These are phyloP conservation scores for Ogataea pini DNA, from an alignment of 805 yeast genomes.

Conservation along the genomic window DNA sequence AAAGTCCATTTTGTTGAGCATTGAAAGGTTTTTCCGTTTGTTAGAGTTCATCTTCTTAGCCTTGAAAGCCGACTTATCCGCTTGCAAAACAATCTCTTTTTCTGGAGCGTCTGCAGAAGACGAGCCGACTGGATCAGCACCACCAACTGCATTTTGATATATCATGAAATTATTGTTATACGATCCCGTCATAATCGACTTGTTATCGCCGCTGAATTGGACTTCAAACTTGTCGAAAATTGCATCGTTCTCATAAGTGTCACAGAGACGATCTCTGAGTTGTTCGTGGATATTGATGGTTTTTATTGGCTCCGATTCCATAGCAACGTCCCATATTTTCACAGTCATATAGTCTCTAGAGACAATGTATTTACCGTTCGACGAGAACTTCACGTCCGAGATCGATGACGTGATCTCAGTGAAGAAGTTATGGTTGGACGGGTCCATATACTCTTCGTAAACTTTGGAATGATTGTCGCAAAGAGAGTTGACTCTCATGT, in stretches of 20 bases:
- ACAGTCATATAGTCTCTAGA: slow-evolving; percentile 96
- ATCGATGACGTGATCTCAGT: slow-evolving; percentile 95
- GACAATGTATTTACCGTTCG: slow-evolving; percentile 93
- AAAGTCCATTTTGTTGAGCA: slow-evolving; percentile 66
- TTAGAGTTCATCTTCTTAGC: slow-evolving; percentile 63
- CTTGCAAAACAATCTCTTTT: slow-evolving; percentile 82
- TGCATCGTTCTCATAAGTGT: slow-evolving; percentile 97
- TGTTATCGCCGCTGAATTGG: slow-evolving; percentile 89
- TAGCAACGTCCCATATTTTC: slow-evolving; percentile 96
- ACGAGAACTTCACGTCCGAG: slow-evolving; percentile 88
- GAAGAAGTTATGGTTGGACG: slow-evolving; percentile 89
- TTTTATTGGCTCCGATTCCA: slow-evolving; percentile 93
- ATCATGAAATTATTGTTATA: slow-evolving; percentile 97
- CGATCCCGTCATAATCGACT: slow-evolving; percentile 93
- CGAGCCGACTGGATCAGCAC: slow-evolving; percentile 6
- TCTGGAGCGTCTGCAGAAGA: slow-evolving; percentile 31
- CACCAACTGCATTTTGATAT: slow-evolving; percentile 74
- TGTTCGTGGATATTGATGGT: slow-evolving; percentile 96
- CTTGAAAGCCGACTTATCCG: slow-evolving; percentile 96
- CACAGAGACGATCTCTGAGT: slow-evolving; percentile 88
- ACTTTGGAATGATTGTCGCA: slow-evolving; percentile 88
- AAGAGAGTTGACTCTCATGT: slow-evolving; percentile 92
- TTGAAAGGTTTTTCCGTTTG: slow-evolving; percentile 36
- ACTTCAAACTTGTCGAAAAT: slow-evolving; percentile 98
- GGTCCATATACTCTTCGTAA: slow-evolving; percentile 92